Conservation (phyloP, 169 alveolate species). For the Babesia ovis region DNA sequence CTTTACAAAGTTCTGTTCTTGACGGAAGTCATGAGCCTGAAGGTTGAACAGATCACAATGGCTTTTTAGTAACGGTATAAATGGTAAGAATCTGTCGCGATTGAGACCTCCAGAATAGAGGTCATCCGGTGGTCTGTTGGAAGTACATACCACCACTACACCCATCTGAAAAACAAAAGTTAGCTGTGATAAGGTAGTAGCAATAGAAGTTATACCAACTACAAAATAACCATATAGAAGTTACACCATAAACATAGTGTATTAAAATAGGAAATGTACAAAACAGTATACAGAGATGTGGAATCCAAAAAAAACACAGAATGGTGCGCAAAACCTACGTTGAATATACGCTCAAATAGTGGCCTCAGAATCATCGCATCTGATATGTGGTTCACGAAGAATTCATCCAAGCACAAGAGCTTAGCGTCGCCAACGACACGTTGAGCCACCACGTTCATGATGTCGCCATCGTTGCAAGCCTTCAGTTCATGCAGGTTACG, state of each 20-base stretch:
- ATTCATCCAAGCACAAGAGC: constrained; percentile 76
- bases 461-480: constrained; percentile 35
- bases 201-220: too few species aligned
- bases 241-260: too few species aligned
- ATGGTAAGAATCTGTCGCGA: constrained; percentile 74
- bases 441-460: constrained; percentile 59
- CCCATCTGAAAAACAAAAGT: constrained; percentile 31
- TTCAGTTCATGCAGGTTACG: constrained; percentile 66
- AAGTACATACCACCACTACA: constrained; percentile 66
- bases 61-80: constrained; percentile 59
- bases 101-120: constrained; percentile 71
- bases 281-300: too few species aligned
- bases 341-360: constrained; percentile 69
- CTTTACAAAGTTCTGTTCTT: constrained; percentile 19
- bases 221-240: too few species aligned
- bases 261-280: too few species aligned
- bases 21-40: constrained; percentile 56
- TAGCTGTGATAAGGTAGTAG: neutral
- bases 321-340: constrained; percentile 28
- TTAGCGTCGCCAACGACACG: constrained; percentile 59
- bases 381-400: constrained; percentile 76
- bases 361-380: constrained; percentile 80
- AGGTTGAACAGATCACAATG: constrained; percentile 56
- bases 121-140: constrained; percentile 75
- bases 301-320: neutral